phyloP scores from a whole-genome alignment of 2,329 filamentous ascomycete genomes.

The Aureobasidium sp. region DNA sequence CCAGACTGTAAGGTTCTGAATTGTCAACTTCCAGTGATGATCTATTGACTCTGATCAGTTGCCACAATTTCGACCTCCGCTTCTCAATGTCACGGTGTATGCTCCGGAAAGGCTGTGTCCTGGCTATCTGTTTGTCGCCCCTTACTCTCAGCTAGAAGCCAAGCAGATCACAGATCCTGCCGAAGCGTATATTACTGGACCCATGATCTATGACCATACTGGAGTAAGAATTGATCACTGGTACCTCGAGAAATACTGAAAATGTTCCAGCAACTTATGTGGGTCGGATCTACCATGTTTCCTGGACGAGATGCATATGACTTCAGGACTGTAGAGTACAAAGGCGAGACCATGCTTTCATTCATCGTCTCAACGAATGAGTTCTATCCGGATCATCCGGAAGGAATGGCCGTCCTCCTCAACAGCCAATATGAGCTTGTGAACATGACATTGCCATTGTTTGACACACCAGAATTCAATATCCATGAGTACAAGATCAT shows the following conservation, averaged over 20 bases:
- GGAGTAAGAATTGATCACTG: background rate
- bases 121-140: constrained; percentile 19
- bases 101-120: constrained; percentile 13
- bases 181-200: constrained; percentile 10
- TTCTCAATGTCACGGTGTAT: constrained; percentile 41
- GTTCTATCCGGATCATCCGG: constrained; percentile 1
- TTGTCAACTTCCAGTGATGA: background rate
- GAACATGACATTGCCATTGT: background rate
- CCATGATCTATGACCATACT: constrained; percentile 12
- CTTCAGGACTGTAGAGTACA: constrained; percentile 12
- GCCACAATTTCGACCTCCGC: constrained; percentile 8
- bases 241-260: background rate
- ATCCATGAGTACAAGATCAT: constrained; percentile 35
- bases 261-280: constrained; percentile 18
- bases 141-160: constrained; percentile 9
- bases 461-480: constrained; percentile 25
- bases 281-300: constrained; percentile 18
- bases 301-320: constrained; percentile 19
- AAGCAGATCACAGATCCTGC: background rate
- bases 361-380: constrained; percentile 14
- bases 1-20: background rate
- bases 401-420: constrained; percentile 14
- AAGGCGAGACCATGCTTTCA: constrained; percentile 9
- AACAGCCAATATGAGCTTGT: constrained; percentile 14
- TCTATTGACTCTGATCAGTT: background rate